Conservation (phyloP, 768 basidiomycete genomes). For the Mycena belliarum region DNA sequence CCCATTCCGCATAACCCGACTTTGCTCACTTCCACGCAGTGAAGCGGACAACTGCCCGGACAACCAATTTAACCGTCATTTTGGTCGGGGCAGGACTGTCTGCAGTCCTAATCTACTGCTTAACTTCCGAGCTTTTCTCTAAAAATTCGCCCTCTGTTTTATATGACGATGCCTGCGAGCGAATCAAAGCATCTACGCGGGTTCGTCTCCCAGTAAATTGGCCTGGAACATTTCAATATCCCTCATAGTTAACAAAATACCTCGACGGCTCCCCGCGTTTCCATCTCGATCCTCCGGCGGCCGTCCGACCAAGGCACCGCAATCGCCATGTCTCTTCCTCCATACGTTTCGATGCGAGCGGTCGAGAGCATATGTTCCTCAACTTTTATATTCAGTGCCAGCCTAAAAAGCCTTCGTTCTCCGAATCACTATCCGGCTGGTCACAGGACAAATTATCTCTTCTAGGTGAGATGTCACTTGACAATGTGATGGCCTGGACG, state of each 20-base stretch:
- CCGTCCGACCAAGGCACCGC: slow-evolving; percentile 74
- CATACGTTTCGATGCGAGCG: slow-evolving; percentile 68
- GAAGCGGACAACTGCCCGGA: slow-evolving; percentile 49
- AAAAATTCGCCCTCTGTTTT: slow-evolving; percentile 84
- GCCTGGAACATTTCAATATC: slow-evolving; percentile 11
- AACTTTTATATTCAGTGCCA: slow-evolving; percentile 78
- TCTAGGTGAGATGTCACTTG: slow-evolving; percentile 55
- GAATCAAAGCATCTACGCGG: slow-evolving; percentile 47
- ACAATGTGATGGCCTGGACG: slow-evolving; percentile 52
- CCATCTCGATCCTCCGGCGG: slow-evolving; percentile 82
- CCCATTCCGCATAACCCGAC: background rate
- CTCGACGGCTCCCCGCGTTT: slow-evolving; percentile 69
- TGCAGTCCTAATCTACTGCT: slow-evolving; percentile 71
- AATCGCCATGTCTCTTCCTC: slow-evolving; percentile 82
- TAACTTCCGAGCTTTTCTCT: slow-evolving; percentile 85
- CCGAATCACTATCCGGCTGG: slow-evolving; percentile 47
- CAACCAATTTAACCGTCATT: slow-evolving; percentile 55
- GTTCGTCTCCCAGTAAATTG: slow-evolving; percentile 29
- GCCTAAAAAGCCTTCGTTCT: slow-evolving; percentile 47
- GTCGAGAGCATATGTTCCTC: slow-evolving; percentile 82
- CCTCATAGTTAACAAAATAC: slow-evolving; percentile 62
- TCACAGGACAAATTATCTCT: slow-evolving; percentile 37
- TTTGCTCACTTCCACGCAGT: slow-evolving; percentile 32
- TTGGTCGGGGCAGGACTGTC: slow-evolving; percentile 82
- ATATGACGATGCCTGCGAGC: slow-evolving; percentile 62